Conservation (phyloP, 2,329 filamentous ascomycete species). For the Cytospora piceae region DNA sequence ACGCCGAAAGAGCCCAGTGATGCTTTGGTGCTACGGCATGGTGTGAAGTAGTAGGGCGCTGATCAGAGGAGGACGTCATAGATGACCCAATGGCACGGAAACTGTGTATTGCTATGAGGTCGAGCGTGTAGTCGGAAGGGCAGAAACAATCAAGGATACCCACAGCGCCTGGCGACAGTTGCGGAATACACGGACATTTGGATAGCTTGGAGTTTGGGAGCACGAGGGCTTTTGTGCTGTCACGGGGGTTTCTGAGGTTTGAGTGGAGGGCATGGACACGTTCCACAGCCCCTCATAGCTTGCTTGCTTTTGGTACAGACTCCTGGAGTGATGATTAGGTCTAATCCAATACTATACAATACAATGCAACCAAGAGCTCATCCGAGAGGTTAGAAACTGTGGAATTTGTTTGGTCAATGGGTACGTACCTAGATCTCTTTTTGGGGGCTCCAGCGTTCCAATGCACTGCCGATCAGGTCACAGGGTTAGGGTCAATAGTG, state of each 20-base stretch:
- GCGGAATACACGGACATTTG: conserved; percentile 8
- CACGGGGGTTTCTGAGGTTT: not conserved
- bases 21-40: not conserved
- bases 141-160: conserved; percentile 20
- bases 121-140: not conserved
- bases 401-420: not conserved
- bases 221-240: conserved; percentile 10
- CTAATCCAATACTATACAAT: not conserved
- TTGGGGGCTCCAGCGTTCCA: not conserved
- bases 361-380: not conserved
- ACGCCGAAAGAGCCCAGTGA: conserved; percentile 63
- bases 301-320: not conserved
- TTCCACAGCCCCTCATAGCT: not conserved
- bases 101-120: not conserved
- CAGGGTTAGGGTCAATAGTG: conserved; percentile 25
- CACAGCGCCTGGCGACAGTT: conserved; percentile 2
- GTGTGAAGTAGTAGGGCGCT: not conserved
- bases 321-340: not conserved
- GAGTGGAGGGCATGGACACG: not conserved
- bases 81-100: not conserved
- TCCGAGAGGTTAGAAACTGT: not conserved
- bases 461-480: not conserved
- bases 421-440: not conserved
- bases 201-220: conserved; percentile 25
- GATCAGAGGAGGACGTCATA: not conserved